Evolutionary conservation across 1,139 yeast species (phyloP), one percentile per base, ranked within the genome.

Genomic region (Arxiozyma bovina): DNA sequence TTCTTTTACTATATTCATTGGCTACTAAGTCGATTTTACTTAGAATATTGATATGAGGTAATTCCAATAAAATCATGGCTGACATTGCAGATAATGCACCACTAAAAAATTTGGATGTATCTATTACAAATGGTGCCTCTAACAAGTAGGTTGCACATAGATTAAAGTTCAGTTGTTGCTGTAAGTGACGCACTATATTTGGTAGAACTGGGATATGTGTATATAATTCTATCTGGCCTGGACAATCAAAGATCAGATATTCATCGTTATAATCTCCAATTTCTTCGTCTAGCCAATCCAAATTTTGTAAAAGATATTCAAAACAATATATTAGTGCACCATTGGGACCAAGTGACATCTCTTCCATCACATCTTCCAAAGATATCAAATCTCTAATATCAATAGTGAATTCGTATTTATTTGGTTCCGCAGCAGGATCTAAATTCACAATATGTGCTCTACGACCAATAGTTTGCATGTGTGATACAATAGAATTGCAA

Each of bases 11-110:
- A 46, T 81, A 81, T 45, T 86, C 87, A 63, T 83, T 86, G 63
- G 86, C 87, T 49, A 93, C 81, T 65, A 93, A 77, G 67, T 94
- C 99, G 56, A 87, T 74, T 66, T 93, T 93, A 54, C 95, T 86
- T 51, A 91, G 74, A 44, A 93, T 82, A 68, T 93, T 93, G 58
- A 93, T 84, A 69, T 93, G 99, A 17, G 99, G 99, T 48, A 93
- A 77, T 68, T 93, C 99, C 53, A 93, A 76, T 56, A 93, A 74
- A 48, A 93, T 88, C 99, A 94, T 94, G 1, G 99, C 96, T 34
- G 96, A 85, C 99, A 94, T 94, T 42, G 99, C 99, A 67, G 93
- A 83, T 60, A 94, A 75, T 0, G 96, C 96, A 2, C 99, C 99
- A 50, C 96, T 86, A 68, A 93, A 94, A 71, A 90, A 94, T 71